phyloP scores from a whole-genome alignment of 2,329 filamentous ascomycete genomes.

The Mollisia scopiformis region DNA sequence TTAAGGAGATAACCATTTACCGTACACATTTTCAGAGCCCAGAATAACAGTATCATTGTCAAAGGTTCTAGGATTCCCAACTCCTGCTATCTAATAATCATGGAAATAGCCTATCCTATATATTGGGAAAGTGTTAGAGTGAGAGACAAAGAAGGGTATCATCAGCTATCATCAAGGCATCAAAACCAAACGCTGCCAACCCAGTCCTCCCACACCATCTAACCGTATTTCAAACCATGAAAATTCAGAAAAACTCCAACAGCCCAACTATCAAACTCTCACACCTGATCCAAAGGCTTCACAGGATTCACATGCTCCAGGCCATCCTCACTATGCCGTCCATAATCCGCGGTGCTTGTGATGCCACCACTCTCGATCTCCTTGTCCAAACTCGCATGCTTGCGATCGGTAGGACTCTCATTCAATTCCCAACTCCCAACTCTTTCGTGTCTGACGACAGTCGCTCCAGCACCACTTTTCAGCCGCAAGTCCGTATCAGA shows the following conservation, averaged over 20 bases:
- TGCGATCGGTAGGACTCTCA: conserved; percentile 16
- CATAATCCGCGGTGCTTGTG: conserved; percentile 27
- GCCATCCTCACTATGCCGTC: conserved; percentile 28
- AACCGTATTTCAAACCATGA: not conserved
- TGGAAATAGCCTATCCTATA: not conserved
- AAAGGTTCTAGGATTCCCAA: too few relatives aligned
- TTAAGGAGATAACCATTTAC: too few relatives aligned
- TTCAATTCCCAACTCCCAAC: conserved; percentile 39
- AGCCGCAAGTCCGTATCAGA: conserved; percentile 34
- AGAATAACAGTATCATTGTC: too few relatives aligned
- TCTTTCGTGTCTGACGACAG: conserved; percentile 32
- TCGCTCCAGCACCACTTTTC: conserved; percentile 28
- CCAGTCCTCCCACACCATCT: conserved; percentile 3
- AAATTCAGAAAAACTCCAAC: not conserved
- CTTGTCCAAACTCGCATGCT: conserved; percentile 24
- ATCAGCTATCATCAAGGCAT: conserved; percentile 18
- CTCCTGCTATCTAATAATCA: not conserved
- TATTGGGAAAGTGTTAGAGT: conserved; percentile 16
- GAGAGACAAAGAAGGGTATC: conserved; percentile 33
- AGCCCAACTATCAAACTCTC: conserved; percentile 1
- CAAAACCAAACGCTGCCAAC: not conserved
- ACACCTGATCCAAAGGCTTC: conserved; percentile 31
- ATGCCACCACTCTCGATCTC: conserved; percentile 22
- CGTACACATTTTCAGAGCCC: too few relatives aligned
- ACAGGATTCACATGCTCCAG: conserved; percentile 31